Percentiles rank a stretch among this genome's conserved stretches.
Conservation (phyloP, 2,329 filamentous ascomycete genomes). For the Calonectria naviculata region DNA sequence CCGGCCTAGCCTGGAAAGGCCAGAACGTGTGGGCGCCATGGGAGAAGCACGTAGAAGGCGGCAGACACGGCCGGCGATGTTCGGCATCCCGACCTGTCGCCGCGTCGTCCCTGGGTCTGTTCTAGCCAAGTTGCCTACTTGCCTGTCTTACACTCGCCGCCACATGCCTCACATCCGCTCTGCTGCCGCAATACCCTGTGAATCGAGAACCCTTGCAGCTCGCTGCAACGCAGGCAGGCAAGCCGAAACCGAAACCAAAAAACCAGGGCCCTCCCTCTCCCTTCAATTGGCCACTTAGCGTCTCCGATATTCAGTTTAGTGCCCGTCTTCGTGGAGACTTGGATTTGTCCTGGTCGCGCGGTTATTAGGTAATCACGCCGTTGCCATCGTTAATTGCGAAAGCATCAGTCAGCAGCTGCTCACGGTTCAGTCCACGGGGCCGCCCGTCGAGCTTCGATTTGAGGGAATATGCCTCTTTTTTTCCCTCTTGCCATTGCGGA, state of each 20-base stretch:
- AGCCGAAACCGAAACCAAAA: background rate
- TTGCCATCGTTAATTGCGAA: constrained; percentile 34
- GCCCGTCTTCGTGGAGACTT: constrained; percentile 14
- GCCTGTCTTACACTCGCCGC: background rate
- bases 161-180: background rate
- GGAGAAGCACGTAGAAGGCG: constrained; percentile 16
- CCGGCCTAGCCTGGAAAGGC: constrained; percentile 23
- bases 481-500: constrained; percentile 3
- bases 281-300: constrained; percentile 23
- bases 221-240: background rate
- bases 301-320: constrained; percentile 5
- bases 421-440: background rate
- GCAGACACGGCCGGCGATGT: constrained; percentile 11
- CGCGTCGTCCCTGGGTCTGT: background rate
- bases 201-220: background rate
- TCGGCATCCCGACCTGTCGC: constrained; percentile 18
- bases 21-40: background rate
- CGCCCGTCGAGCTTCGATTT: background rate
- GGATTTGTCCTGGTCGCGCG: constrained; percentile 14
- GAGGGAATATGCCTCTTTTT: background rate
- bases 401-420: constrained; percentile 40
- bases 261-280: background rate
- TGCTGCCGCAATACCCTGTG: background rate
- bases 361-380: constrained; percentile 37
- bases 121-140: too few relatives aligned